These are phyloP conservation scores for Amorphotheca resinae DNA, from an alignment of 495 filamentous ascomycete genomes.

Conservation along the genomic window DNA sequence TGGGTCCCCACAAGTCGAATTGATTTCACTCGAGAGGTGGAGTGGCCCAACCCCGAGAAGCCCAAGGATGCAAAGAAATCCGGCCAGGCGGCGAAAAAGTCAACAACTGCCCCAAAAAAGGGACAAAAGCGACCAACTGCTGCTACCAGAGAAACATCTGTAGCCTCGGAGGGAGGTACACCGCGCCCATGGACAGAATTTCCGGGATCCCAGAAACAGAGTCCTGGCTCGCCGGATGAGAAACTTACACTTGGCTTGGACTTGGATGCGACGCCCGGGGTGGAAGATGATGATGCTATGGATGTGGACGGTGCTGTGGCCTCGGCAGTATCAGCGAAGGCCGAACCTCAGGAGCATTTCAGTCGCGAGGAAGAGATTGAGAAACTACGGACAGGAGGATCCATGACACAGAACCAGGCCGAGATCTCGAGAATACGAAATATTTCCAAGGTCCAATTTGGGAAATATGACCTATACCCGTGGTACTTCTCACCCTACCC, in stretches of 20 bases:
- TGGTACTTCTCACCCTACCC: conserved; percentile 99
- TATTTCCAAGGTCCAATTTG: conserved; percentile 84
- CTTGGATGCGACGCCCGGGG: conserved; percentile 16
- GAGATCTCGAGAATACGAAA: conserved; percentile 96
- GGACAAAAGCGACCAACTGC: conserved; percentile 36
- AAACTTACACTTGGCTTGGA: conserved; percentile 11
- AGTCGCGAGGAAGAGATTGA: conserved; percentile 90
- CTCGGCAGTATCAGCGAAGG: conserved; percentile 26
- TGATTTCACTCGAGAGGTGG: conserved; percentile 54
- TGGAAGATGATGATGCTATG: conserved; percentile 43
- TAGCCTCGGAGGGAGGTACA: conserved; percentile 19
- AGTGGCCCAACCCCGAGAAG: conserved; percentile 46
- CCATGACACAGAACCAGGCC: conserved; percentile 97
- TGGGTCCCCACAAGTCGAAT: conserved; percentile 76
- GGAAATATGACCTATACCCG: conserved; percentile 79
- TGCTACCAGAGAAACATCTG: conserved; percentile 17
- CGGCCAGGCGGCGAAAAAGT: conserved; percentile 32
- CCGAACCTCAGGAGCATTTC: conserved; percentile 39
- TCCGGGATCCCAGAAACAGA: conserved; percentile 16
- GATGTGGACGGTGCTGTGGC: conserved; percentile 50
- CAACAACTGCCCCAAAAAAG: conserved; percentile 34
- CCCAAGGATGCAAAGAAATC: conserved; percentile 41
- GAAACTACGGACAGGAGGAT: conserved; percentile 81
- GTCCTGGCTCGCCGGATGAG: conserved; percentile 8
- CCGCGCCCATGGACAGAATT: conserved; percentile 20